Conservation (phyloP, 768 basidiomycete species). For the Solioccasus polychromus region DNA sequence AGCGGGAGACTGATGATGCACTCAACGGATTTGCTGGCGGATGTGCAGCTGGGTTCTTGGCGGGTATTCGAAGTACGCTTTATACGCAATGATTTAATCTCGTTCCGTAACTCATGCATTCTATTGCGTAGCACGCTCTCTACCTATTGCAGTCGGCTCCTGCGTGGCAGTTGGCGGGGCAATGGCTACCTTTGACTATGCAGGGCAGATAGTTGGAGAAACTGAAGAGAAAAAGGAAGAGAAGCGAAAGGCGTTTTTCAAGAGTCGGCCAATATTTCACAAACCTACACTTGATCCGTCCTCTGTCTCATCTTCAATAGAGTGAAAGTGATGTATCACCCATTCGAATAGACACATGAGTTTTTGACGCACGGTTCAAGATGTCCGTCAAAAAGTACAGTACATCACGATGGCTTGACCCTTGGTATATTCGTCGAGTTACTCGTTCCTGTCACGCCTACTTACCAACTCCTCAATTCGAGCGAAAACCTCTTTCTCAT, state of each 20-base stretch:
- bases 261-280: conserved; percentile 49
- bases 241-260: conserved; percentile 80
- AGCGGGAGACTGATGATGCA: conserved; percentile 73
- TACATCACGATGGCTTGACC: no score
- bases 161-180: conserved; percentile 77
- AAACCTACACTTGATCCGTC: conserved; percentile 19
- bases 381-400: conserved; percentile 4
- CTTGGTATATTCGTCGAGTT: not conserved
- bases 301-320: conserved; percentile 14
- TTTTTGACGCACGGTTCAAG: conserved; percentile 1
- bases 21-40: conserved; percentile 83
- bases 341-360: conserved; percentile 15
- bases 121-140: conserved; percentile 62
- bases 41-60: conserved; percentile 91
- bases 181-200: conserved; percentile 79
- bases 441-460: conserved; percentile 12
- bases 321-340: conserved; percentile 16
- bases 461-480: conserved; percentile 37
- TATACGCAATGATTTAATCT: not conserved
- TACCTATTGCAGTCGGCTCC: conserved; percentile 77
- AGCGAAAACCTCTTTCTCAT: conserved; percentile 40
- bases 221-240: conserved; percentile 55
- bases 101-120: conserved; percentile 12
- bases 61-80: conserved; percentile 72
- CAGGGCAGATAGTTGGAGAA: conserved; percentile 59